Conservation (phyloP, 2,329 filamentous ascomycete genomes). For the Fusarium praegraminearum region DNA sequence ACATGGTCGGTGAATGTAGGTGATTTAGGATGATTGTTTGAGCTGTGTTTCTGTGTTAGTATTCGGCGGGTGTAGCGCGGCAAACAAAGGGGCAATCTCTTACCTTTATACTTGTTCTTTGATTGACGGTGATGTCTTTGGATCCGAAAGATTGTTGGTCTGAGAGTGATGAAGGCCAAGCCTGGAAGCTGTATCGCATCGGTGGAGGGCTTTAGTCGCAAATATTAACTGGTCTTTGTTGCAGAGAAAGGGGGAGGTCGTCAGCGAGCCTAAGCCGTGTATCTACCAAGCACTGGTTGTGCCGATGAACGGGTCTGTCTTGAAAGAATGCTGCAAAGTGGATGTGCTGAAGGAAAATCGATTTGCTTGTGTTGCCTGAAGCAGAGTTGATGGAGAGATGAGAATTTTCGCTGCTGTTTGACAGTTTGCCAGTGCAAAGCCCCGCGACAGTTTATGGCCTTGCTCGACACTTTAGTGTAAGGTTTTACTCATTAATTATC, state of each 20-base stretch:
- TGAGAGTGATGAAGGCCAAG: fast-evolving
- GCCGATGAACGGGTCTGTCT: fast-evolving
- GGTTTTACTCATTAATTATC: neutral
- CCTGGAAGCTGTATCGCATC: neutral
- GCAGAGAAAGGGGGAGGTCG: neutral
- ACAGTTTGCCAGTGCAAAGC: neutral
- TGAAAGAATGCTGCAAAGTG: fast-evolving
- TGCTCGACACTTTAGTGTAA: neutral
- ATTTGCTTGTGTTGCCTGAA: fast-evolving
- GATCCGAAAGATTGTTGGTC: neutral
- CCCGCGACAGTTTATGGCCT: neutral
- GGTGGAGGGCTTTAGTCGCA: no score
- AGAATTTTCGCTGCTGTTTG: fast-evolving
- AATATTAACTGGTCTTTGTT: no score
- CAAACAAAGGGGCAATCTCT: fast-evolving
- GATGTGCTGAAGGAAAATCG: fast-evolving
- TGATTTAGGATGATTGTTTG: neutral
- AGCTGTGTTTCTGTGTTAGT: neutral
- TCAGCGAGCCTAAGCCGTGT: fast-evolving
- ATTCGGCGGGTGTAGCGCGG: fast-evolving
- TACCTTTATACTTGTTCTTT: neutral
- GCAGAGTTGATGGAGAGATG: neutral
- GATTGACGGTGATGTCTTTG: neutral
- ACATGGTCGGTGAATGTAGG: neutral
- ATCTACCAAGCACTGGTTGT: neutral